A percentile compares a stretch with the other conserved stretches of the same genome.
phyloP scores from a whole-genome alignment of 805 yeast species.

The Yarrowia deformans region DNA sequence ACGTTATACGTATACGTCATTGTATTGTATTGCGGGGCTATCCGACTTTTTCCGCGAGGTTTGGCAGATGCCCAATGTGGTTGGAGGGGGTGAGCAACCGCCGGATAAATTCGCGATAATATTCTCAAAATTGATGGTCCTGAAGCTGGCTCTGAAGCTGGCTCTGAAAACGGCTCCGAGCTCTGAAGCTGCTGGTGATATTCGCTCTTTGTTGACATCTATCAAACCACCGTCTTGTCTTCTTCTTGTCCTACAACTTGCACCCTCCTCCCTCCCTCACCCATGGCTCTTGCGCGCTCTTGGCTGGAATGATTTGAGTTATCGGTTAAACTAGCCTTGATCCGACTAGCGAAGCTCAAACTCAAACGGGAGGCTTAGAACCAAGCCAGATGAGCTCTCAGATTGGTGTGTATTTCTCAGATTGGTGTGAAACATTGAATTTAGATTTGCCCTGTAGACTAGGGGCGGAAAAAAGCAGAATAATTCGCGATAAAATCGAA shows the following conservation, averaged over 20 bases:
- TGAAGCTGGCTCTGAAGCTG: too few relatives aligned
- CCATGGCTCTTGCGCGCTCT: background rate
- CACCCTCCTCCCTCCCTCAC: too few relatives aligned
- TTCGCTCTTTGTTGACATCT: too few relatives aligned
- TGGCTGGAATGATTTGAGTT: background rate
- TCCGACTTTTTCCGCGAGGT: constrained; percentile 9
- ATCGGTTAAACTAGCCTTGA: constrained; percentile 28
- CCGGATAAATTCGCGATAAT: too few relatives aligned
- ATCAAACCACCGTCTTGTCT: too few relatives aligned
- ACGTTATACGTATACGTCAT: constrained; percentile 19
- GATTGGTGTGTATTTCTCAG: constrained; percentile 16
- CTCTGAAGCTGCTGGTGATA: too few relatives aligned
- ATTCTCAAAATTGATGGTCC: too few relatives aligned
- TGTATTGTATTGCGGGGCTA: background rate
- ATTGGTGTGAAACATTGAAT: constrained; percentile 30
- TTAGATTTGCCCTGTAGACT: background rate
- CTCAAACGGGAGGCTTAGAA: background rate
- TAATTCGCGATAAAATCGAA: background rate
- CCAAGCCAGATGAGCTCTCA: constrained; percentile 26
- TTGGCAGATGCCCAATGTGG: background rate
- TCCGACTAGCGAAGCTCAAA: constrained; percentile 12
- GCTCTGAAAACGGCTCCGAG: too few relatives aligned
- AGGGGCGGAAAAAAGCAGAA: background rate
- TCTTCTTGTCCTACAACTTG: too few relatives aligned
- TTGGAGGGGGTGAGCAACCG: too few relatives aligned